Conservation (phyloP, 2,329 filamentous ascomycete genomes). For the Penicillium frequentans region DNA sequence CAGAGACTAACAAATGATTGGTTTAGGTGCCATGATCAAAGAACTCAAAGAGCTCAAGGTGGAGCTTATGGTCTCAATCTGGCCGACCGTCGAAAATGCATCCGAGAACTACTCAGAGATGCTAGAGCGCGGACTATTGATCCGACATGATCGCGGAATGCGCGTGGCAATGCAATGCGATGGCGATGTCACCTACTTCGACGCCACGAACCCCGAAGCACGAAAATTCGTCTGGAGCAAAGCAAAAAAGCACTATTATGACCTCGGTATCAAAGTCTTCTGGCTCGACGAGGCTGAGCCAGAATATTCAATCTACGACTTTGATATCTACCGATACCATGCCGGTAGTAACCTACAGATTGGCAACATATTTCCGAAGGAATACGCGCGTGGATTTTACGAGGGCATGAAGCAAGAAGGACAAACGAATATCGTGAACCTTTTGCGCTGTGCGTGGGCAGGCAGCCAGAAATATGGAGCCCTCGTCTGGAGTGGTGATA, state of each 20-base stretch:
- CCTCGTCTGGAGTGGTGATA: slow-evolving; percentile 67
- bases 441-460: slow-evolving; percentile 59
- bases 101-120: slow-evolving; percentile 64
- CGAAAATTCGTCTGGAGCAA: slow-evolving; percentile 61
- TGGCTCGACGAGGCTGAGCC: slow-evolving; percentile 72
- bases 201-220: slow-evolving; percentile 62
- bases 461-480: slow-evolving; percentile 64
- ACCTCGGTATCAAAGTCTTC: slow-evolving; percentile 63
- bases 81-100: slow-evolving; percentile 63
- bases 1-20: not conserved
- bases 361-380: slow-evolving; percentile 61
- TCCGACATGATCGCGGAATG: slow-evolving; percentile 61
- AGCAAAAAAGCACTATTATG: slow-evolving; percentile 61
- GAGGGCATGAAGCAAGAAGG: slow-evolving; percentile 57
- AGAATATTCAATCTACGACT: slow-evolving; percentile 65
- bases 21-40: slow-evolving; percentile 59
- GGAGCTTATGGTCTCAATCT: slow-evolving; percentile 69
- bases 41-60: slow-evolving; percentile 60
- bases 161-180: slow-evolving; percentile 60
- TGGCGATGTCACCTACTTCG: slow-evolving; percentile 61
- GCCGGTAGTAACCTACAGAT: slow-evolving; percentile 55
- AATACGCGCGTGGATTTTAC: slow-evolving; percentile 61
- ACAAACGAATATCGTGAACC: slow-evolving; percentile 59
- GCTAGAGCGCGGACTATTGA: slow-evolving; percentile 60
- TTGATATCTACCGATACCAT: slow-evolving; percentile 65